Evolutionary conservation across 1,139 yeast species (phyloP).

Genomic region (Nematodospora anomalae): DNA sequence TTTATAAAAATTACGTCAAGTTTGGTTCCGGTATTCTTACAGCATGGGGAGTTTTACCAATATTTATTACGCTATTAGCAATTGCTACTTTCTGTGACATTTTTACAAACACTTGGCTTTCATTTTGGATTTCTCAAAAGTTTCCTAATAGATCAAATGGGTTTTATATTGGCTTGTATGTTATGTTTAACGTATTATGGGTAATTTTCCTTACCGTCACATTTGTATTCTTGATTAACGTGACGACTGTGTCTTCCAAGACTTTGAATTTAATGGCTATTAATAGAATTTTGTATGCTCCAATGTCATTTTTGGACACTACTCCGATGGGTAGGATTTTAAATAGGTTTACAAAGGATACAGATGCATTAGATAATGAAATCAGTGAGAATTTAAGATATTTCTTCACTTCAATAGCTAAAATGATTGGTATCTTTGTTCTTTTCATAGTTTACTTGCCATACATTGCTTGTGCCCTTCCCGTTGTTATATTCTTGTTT

Average conservation of each 20-base stretch:
- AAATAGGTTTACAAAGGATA: slow-evolving; percentile 73
- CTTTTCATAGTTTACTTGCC: slow-evolving; percentile 71
- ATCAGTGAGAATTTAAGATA: slow-evolving; percentile 59
- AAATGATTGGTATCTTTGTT: slow-evolving; percentile 60
- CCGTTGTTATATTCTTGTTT: slow-evolving; percentile 47
- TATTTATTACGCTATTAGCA: slow-evolving; percentile 21
- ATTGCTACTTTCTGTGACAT: slow-evolving; percentile 58
- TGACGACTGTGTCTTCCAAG: slow-evolving; percentile 51
- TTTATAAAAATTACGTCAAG: slow-evolving; percentile 48
- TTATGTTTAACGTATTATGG: slow-evolving; percentile 50
- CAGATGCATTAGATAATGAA: slow-evolving; percentile 79
- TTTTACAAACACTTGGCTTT: slow-evolving; percentile 79
- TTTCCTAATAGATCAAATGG: slow-evolving; percentile 48
- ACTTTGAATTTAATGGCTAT: slow-evolving; percentile 45
- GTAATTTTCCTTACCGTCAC: slow-evolving; percentile 39
- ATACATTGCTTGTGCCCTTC: slow-evolving; percentile 72
- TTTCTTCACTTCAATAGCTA: slow-evolving; percentile 49
- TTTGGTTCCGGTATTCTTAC: slow-evolving; percentile 56
- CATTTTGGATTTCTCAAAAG: slow-evolving; percentile 73
- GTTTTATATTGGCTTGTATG: slow-evolving; percentile 73
- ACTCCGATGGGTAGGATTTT: slow-evolving; percentile 63
- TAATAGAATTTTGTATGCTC: slow-evolving; percentile 46
- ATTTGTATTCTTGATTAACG: slow-evolving; percentile 48
- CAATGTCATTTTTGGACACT: slow-evolving; percentile 59
- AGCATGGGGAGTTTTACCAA: slow-evolving; percentile 17